phyloP scores from a whole-genome alignment of 2,329 filamentous ascomycete genomes.

The Mycosphaerella sp. region DNA sequence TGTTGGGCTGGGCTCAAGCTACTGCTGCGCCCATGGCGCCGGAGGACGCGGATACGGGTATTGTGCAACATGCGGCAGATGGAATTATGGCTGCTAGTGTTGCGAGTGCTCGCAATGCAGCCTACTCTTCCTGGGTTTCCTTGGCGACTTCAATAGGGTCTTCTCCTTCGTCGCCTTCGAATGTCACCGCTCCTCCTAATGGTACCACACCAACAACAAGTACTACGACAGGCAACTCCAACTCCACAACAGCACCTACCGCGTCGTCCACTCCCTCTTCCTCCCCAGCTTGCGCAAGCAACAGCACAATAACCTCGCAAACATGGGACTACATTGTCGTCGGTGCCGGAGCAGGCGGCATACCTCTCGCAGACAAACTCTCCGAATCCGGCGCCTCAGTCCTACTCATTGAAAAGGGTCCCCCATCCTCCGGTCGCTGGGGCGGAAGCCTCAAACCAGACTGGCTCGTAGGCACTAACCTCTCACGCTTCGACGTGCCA shows the following conservation, averaged over 20 bases:
- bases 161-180: slow-evolving; percentile 37
- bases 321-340: slow-evolving; percentile 60
- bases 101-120: slow-evolving; percentile 40
- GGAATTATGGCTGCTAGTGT: slow-evolving; percentile 49
- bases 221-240: not conserved
- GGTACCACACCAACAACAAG: no score
- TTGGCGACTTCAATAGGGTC: slow-evolving; percentile 34
- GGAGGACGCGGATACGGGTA: slow-evolving; percentile 39
- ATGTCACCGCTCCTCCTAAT: slow-evolving; percentile 11
- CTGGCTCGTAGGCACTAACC: slow-evolving; percentile 57
- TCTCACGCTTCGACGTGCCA: slow-evolving; percentile 66
- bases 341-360: slow-evolving; percentile 57
- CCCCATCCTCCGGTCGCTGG: slow-evolving; percentile 57
- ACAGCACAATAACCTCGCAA: slow-evolving; percentile 34
- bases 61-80: slow-evolving; percentile 53
- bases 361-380: slow-evolving; percentile 55
- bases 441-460: slow-evolving; percentile 54
- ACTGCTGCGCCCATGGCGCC: slow-evolving; percentile 26
- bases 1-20: slow-evolving; percentile 31
- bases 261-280: slow-evolving; percentile 19
- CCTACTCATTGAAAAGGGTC: slow-evolving; percentile 49
- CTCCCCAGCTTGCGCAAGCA: slow-evolving; percentile 22
- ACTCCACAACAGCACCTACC: slow-evolving; percentile 14
- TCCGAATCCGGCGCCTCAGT: slow-evolving; percentile 60
- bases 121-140: slow-evolving; percentile 39